phyloP scores from a whole-genome alignment of 75 land plant species.

The Cunninghamia lanceolata region DNA sequence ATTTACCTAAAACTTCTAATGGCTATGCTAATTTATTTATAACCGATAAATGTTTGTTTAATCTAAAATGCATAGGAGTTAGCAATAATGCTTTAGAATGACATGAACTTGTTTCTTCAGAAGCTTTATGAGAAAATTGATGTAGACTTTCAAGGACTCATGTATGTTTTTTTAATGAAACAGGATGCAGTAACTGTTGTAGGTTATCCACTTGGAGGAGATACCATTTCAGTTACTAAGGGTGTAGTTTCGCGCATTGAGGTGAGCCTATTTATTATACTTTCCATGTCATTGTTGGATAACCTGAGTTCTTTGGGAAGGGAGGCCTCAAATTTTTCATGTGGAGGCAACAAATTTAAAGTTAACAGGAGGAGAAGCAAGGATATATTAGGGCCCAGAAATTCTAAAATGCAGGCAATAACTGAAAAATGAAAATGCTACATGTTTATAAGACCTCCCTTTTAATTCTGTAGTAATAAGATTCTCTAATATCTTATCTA shows the following conservation, averaged over 20 bases:
- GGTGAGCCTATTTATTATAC: constrained; percentile 31
- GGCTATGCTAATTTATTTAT: not conserved
- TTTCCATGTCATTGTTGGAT: not conserved
- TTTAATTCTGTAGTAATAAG: not conserved
- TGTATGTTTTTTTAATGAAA: not conserved
- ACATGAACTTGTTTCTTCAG: not conserved
- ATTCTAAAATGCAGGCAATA: not conserved
- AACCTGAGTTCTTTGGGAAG: not conserved
- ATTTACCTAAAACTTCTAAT: not conserved
- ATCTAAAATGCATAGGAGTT: not conserved
- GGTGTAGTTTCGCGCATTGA: constrained; percentile 98
- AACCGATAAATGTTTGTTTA: not conserved
- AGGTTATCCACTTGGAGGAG: constrained; percentile 98
- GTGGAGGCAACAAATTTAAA: not conserved
- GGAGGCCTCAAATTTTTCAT: not conserved
- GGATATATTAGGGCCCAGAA: not conserved
- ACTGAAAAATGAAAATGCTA: not conserved
- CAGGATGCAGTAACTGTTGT: constrained; percentile 99
- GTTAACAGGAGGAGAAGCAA: not conserved
- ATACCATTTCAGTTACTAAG: constrained; percentile 94
- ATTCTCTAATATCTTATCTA: not conserved
- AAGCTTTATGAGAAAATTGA: not conserved
- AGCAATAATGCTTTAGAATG: not conserved
- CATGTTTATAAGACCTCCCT: not conserved
- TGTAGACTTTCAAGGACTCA: not conserved